Evolutionary conservation across 257 asterid genomes (phyloP).

Genomic region (Forsythia viridissima): DNA sequence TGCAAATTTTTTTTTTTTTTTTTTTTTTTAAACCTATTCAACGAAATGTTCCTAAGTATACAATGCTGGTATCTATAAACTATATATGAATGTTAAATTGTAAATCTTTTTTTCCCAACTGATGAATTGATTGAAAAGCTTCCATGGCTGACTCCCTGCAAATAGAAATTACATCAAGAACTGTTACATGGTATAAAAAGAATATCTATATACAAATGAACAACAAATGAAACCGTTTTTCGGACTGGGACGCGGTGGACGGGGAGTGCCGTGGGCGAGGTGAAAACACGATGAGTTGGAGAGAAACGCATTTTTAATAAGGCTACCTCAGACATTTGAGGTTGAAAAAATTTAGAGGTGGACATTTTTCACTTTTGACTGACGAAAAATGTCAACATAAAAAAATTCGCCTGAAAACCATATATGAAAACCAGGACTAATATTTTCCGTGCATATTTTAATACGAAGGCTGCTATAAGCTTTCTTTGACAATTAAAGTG

Average conservation of each 20-base stretch:
- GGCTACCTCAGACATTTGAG: no score
- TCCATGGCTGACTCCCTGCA: slow-evolving; percentile 29
- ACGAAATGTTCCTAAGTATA: neutral
- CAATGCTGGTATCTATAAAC: neutral
- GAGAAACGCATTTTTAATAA: no score
- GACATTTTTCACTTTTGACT: no score
- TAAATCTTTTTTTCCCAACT: neutral
- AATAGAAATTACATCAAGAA: neutral
- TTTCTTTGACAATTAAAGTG: slow-evolving; percentile 9
- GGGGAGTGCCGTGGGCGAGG: no score
- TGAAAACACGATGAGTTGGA: no score
- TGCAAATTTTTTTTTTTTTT: neutral
- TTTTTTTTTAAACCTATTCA: neutral
- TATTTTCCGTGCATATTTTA: neutral
- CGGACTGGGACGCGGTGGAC: no score
- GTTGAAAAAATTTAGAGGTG: no score
- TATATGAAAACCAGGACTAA: neutral
- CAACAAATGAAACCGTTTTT: neutral
- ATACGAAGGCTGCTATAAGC: neutral
- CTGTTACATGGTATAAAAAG: no score
- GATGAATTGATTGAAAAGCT: slow-evolving; percentile 1
- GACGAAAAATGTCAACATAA: no score
- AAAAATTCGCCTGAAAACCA: no score
- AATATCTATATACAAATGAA: neutral
- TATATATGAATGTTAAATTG: neutral